Conservation (phyloP, 257 asterid species). For the Eucommia ulmoides region DNA sequence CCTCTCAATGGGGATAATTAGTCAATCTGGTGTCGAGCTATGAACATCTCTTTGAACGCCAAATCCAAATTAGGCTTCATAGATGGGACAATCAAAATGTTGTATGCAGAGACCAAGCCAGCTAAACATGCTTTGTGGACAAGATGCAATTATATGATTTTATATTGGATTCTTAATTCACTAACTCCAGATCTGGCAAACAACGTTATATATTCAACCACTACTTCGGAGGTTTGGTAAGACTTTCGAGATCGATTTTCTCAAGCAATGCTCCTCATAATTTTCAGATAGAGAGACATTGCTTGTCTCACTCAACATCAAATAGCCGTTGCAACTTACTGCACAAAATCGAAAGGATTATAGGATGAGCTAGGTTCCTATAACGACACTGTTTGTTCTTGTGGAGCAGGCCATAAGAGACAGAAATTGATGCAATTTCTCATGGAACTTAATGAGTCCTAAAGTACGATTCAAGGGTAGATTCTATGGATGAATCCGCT, state of each 20-base stretch:
- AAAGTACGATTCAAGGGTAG: background rate
- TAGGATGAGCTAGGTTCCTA: constrained; percentile 1
- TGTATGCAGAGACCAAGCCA: background rate
- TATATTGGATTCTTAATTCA: background rate
- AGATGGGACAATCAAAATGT: background rate
- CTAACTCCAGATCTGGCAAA: too few species aligned
- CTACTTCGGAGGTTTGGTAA: background rate
- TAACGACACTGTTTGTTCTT: constrained; percentile 1
- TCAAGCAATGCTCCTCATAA: background rate
- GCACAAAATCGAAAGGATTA: background rate
- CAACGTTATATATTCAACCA: too few species aligned
- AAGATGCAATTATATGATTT: background rate
- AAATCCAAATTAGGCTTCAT: background rate
- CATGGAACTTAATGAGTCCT: constrained; percentile 2
- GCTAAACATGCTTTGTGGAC: background rate
- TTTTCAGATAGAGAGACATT: background rate
- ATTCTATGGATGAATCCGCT: background rate
- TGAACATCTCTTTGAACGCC: background rate
- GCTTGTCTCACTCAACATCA: constrained; percentile 1
- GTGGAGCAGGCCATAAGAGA: background rate
- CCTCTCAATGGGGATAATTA: background rate
- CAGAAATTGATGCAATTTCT: background rate
- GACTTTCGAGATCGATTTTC: background rate
- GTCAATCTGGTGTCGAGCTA: background rate
- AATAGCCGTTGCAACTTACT: background rate